phyloP scores from a whole-genome alignment of 1,284 basidiomycete species.

The Sphaerobolus stellatus region DNA sequence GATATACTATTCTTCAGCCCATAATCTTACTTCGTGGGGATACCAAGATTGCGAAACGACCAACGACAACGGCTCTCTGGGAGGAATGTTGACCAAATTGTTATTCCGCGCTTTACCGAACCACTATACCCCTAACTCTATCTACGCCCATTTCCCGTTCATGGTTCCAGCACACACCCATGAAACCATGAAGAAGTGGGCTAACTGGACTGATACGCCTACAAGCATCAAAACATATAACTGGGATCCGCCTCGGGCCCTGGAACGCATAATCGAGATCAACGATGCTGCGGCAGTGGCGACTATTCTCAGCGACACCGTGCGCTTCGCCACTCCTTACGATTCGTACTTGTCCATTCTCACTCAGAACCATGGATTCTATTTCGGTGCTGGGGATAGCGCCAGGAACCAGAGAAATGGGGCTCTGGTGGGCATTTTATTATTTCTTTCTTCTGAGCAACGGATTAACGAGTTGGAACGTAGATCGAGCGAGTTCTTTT shows the following conservation, averaged over 20 bases:
- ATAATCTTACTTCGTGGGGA: constrained; percentile 81
- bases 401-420: background rate
- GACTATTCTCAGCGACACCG: constrained; percentile 33
- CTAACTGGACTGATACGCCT: no score
- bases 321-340: constrained; percentile 33
- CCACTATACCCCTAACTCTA: constrained; percentile 65
- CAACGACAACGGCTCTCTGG: constrained; percentile 63
- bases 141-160: constrained; percentile 68
- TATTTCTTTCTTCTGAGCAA: background rate
- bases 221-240: constrained; percentile 43
- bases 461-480: background rate
- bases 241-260: constrained; percentile 44
- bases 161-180: constrained; percentile 50
- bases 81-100: constrained; percentile 72
- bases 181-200: constrained; percentile 30
- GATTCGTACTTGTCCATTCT: constrained; percentile 40
- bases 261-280: constrained; percentile 30
- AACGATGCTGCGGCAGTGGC: constrained; percentile 33
- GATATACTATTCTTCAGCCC: constrained; percentile 31
- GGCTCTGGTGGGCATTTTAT: background rate
- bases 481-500: constrained; percentile 3
- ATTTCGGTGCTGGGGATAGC: background rate
- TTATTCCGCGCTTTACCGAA: constrained; percentile 72
- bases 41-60: constrained; percentile 76
- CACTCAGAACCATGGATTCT: constrained; percentile 58